Percentiles rank a stretch among this genome's conserved stretches.
These are phyloP conservation scores for Sistotremastrum niveocremeum DNA, from an alignment of 768 basidiomycete genomes.

Conservation along the genomic window DNA sequence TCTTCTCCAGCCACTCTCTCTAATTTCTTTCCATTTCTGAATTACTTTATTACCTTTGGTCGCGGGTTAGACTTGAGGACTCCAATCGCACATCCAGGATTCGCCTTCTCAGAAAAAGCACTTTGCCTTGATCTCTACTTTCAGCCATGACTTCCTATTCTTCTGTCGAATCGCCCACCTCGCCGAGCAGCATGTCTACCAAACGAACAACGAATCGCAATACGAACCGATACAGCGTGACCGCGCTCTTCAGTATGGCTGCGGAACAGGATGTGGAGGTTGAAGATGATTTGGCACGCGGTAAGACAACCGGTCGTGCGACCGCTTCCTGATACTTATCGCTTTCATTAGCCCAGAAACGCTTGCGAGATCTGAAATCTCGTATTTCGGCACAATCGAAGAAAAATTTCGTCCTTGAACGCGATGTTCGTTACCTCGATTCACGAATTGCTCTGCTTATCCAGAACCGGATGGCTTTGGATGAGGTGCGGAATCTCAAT, in stretches of 20 bases:
- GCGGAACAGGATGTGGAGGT: constrained; percentile 98
- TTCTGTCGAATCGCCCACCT: constrained; percentile 45
- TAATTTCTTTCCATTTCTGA: too few relatives aligned
- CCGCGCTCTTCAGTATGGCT: constrained; percentile 92
- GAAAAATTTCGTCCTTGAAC: constrained; percentile 99
- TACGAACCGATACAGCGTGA: constrained; percentile 93
- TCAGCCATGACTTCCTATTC: constrained; percentile 14
- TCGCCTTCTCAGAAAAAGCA: too few relatives aligned
- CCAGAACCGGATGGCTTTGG: constrained; percentile 94
- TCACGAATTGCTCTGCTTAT: constrained; percentile 94
- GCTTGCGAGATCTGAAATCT: constrained; percentile 87
- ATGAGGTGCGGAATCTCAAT: constrained; percentile 51
- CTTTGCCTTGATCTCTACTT: too few relatives aligned
- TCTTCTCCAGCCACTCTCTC: too few relatives aligned
- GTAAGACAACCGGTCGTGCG: constrained; percentile 23
- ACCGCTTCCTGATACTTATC: constrained; percentile 2
- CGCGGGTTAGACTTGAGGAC: too few relatives aligned
- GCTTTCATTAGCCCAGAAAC: constrained; percentile 73
- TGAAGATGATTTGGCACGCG: constrained; percentile 91
- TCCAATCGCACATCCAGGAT: too few relatives aligned
- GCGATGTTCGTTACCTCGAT: constrained; percentile 97
- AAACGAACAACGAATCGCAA: constrained; percentile 82
- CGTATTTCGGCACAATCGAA: constrained; percentile 98
- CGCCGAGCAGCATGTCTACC: constrained; percentile 51
- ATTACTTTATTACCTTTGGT: too few relatives aligned